Evolutionary conservation across 306 rosid species (phyloP), one percentile per base, ranked within the genome.

Genomic region (Luffa acutangula): DNA sequence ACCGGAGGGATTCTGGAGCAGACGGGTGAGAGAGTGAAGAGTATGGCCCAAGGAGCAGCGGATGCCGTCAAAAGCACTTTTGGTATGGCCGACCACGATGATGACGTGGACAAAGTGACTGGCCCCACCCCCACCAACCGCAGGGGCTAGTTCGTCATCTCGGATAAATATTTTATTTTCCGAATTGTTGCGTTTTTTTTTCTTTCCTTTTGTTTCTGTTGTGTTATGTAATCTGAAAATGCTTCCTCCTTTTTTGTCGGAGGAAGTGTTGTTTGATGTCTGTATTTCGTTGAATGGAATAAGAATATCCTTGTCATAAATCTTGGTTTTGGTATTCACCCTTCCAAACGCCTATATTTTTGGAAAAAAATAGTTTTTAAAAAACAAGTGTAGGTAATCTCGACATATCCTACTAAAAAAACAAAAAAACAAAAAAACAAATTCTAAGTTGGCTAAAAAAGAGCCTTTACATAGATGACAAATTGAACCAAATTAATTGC

Each of bases 21-120:
- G 54, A 87, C 93, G 0, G 92, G 94, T n/a, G 94, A 88, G 34
- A 85, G 84, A 59, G 80, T 93, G 64, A 91, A 74, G 85, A 70
- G 77, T 4, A 65, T 83, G 89, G 91, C 94, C 0, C 87, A 84
- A 15, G 84, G 88, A 20, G 92, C 89, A 2, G 60, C 91, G 3
- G 89, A 90, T 0, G 86, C 91, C 0, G 86, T 87, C 52, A 93
- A 91, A 37, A 20, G 79, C 5, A 87, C 98, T 1, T 6, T 90
- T 25, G 98, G 98, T 0, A 43, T 93, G 89, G 91, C 56, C 57
- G 25, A 83, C 4, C 48, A 75, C 0, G 54, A 64, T 7, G 76
- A 42, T 45, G 75, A 78, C 67, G 15, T 39, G 33, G 78, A 36
- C 4, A 31, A 75, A 34, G 7, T 13, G 2, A 25, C n/a, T 37